phyloP scores from a whole-genome alignment of 176 grass and related monocot genomes.

The Rhynchospora breviuscula region DNA sequence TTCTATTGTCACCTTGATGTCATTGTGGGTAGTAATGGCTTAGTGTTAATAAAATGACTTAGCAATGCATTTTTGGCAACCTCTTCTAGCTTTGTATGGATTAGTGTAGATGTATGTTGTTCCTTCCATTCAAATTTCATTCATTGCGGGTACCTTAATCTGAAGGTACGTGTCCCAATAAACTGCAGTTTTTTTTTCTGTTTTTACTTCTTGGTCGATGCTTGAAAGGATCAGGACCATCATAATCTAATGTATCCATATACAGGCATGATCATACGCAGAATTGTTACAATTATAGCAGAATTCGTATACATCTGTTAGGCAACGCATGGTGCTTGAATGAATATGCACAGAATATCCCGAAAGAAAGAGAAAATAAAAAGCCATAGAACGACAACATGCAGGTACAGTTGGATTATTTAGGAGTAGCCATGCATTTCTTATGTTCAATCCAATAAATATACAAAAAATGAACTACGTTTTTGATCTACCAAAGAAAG shows the following conservation, averaged over 20 bases:
- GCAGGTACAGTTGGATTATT: not conserved
- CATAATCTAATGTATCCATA: no score
- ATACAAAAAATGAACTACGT: not conserved
- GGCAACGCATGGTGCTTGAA: not conserved
- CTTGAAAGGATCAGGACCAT: not conserved
- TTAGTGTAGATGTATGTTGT: not conserved
- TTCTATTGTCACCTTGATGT: conserved; percentile 1
- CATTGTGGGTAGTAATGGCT: not conserved
- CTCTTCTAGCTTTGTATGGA: not conserved
- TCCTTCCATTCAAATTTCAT: not conserved
- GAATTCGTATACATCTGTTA: no score
- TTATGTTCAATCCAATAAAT: not conserved
- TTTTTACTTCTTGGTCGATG: not conserved
- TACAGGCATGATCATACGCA: no score
- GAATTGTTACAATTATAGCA: no score
- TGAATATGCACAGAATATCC: not conserved
- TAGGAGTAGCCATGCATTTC: not conserved
- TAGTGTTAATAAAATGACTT: not conserved
- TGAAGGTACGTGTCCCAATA: not conserved
- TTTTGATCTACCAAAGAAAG: not conserved
- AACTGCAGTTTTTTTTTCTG: not conserved
- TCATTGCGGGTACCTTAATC: not conserved
- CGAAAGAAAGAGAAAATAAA: no score
- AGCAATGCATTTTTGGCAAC: not conserved
- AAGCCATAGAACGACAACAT: no score